Base-by-base conservation (phyloP, 139 green algal genomes). In the Volvox reticuliferus region DNA sequence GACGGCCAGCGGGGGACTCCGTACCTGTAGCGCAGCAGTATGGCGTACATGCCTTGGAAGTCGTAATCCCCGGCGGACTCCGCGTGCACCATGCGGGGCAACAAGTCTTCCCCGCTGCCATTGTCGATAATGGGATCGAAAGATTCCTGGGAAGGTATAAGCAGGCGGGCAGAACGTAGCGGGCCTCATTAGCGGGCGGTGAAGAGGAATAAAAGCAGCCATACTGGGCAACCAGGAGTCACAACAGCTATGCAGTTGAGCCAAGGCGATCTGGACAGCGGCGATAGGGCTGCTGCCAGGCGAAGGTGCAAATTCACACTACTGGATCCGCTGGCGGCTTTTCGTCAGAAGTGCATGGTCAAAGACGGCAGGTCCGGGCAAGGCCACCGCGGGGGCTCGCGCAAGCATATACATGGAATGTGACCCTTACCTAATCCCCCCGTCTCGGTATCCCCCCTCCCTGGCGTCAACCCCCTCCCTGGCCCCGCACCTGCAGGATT, bases 101-200 rank as follows among this genome's bases (percentile, higher is more conserved):
- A 92, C 89, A 99, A 94, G 95, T 99, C 97, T 30, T 93, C 89
- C 61, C 94, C 93, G 26, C 94, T 97, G 67, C 85, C 89, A 16
- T 93, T 85, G 89, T 99, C 97, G 62, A 98, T 95, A 92, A 99
- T 99, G 78, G 97, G 97, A 91, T 99, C 97, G 88, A 99, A 99
- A 18, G 88, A 93, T 80, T 92, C 91, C 76, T 92, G 91, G 18
- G 44, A 55, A 5, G 44, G 44, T 55, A 9, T 55, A 9, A 9
- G 44, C 44, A 55, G 44, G 44, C 5, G 44, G 9, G 44, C 44
- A 55, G 44, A 55, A 55, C 44, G 44, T 9, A 55, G 44, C 44
- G n/a, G n/a, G n/a, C n/a, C n/a, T 55, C 44, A 9, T 14, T 55
- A 14, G 44, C 44, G 44, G 44, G 44, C 9, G 5, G 44, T 55